Evolutionary conservation across 1,284 basidiomycete species (phyloP).

Genomic region (Austroboletus novae-zelandiae): DNA sequence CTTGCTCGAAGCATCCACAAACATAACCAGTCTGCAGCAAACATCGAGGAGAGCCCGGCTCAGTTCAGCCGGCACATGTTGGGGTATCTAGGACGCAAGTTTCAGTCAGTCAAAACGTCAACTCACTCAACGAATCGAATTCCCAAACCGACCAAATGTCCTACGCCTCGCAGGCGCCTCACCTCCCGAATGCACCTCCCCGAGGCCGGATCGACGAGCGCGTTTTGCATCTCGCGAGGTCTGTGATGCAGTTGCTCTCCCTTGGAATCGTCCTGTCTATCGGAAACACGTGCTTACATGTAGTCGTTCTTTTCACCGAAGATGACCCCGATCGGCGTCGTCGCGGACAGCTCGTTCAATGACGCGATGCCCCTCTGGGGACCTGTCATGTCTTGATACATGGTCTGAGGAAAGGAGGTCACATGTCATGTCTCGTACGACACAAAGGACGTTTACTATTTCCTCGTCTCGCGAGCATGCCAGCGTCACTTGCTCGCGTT

Average conservation of each 20-base stretch:
- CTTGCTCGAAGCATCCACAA: slow-evolving; percentile 2
- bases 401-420: slow-evolving; percentile 17
- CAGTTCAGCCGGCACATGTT: slow-evolving; percentile 20
- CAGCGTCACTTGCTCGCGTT: slow-evolving; percentile 40
- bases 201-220: slow-evolving; percentile 43
- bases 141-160: slow-evolving; percentile 44
- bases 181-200: slow-evolving; percentile 43
- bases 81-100: slow-evolving; percentile 20
- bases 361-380: slow-evolving; percentile 47
- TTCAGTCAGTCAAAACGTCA: too few relatives aligned
- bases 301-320: slow-evolving; percentile 50
- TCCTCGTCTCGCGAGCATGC: slow-evolving; percentile 59
- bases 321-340: slow-evolving; percentile 48
- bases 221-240: slow-evolving; percentile 43
- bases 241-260: slow-evolving; percentile 20
- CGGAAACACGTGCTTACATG: slow-evolving; percentile 36
- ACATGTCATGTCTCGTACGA: neutral
- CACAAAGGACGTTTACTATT: slow-evolving; percentile 34
- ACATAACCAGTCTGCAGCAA: slow-evolving; percentile 10
- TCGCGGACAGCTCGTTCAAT: slow-evolving; percentile 38
- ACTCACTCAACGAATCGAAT: neutral
- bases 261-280: neutral
- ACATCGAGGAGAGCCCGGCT: slow-evolving; percentile 20
- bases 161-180: slow-evolving; percentile 38
- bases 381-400: slow-evolving; percentile 37